phyloP scores from a whole-genome alignment of 2,329 filamentous ascomycete genomes.

The Fusarium nematophilum region DNA sequence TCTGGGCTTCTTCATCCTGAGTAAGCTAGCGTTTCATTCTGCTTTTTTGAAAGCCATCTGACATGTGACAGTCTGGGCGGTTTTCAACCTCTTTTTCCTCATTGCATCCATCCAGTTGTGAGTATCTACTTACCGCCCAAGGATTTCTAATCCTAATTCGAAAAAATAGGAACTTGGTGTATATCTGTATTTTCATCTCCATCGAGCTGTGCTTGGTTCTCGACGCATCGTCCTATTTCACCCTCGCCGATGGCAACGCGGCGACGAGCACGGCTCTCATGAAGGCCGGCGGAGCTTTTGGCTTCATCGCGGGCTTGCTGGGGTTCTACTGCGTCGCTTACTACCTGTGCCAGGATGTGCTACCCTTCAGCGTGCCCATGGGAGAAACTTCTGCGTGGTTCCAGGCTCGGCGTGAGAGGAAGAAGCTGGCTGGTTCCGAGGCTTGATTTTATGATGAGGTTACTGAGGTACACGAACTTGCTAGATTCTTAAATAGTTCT shows the following conservation, averaged over 20 bases:
- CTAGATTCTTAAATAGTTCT: not conserved
- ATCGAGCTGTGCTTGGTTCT: slow-evolving; percentile 39
- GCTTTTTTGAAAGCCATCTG: not conserved
- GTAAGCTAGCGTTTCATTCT: slow-evolving; percentile 12
- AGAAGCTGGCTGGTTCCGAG: not conserved
- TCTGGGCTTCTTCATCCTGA: slow-evolving; percentile 41
- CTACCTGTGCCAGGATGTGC: slow-evolving; percentile 40
- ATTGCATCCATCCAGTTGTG: slow-evolving; percentile 37
- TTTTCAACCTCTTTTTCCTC: slow-evolving; percentile 44
- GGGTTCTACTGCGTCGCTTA: slow-evolving; percentile 38
- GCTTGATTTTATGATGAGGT: too few relatives aligned
- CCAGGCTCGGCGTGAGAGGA: slow-evolving; percentile 11
- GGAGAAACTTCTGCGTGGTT: slow-evolving; percentile 35
- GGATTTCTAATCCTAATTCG: too few relatives aligned
- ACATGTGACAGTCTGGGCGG: slow-evolving; percentile 38
- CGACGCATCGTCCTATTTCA: slow-evolving; percentile 35
- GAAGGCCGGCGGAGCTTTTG: slow-evolving; percentile 39
- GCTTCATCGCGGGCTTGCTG: slow-evolving; percentile 38
- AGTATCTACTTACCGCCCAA: not conserved
- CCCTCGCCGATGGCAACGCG: slow-evolving; percentile 33
- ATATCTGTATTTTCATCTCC: slow-evolving; percentile 36
- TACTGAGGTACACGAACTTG: too few relatives aligned
- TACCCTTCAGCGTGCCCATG: slow-evolving; percentile 39
- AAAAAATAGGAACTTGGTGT: slow-evolving; percentile 33
- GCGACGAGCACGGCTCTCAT: slow-evolving; percentile 14